Evolutionary conservation across 2,329 filamentous ascomycete genomes (phyloP).

Genomic region (Venturia pyrina): DNA sequence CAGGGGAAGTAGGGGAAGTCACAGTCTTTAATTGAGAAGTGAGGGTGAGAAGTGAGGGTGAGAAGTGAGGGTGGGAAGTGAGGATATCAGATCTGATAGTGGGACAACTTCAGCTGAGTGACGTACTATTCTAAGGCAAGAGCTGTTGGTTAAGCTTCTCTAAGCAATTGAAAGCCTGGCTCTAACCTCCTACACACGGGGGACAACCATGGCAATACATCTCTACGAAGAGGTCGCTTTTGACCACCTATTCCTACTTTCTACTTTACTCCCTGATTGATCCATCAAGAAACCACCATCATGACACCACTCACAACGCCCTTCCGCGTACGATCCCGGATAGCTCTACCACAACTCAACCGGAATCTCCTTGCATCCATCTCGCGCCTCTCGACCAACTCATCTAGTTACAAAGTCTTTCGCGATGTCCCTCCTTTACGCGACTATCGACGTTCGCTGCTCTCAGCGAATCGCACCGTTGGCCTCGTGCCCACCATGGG

Average conservation of each 20-base stretch:
- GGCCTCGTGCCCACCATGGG: constrained; percentile 96
- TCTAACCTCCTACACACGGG: neutral
- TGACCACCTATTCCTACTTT: neutral
- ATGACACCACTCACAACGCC: neutral
- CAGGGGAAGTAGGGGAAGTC: neutral
- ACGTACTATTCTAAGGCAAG: neutral
- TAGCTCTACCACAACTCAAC: neutral
- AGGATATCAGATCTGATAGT: neutral
- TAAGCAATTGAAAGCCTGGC: neutral
- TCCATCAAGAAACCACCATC: neutral
- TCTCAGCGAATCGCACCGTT: constrained; percentile 56
- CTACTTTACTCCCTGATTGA: neutral
- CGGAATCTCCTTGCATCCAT: neutral
- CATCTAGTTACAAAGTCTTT: constrained; percentile 52
- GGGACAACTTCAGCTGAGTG: neutral
- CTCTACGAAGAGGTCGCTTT: neutral
- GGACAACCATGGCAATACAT: neutral
- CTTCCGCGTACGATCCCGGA: neutral
- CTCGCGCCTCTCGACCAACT: neutral
- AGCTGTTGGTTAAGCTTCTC: neutral
- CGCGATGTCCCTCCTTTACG: constrained; percentile 65
- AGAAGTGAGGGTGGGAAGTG: too few species aligned
- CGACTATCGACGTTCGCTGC: constrained; percentile 55
- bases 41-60: neutral
- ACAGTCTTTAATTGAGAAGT: neutral